phyloP scores from a whole-genome alignment of 1,139 yeast genomes.

The Blastobotrys malaysiensis region DNA sequence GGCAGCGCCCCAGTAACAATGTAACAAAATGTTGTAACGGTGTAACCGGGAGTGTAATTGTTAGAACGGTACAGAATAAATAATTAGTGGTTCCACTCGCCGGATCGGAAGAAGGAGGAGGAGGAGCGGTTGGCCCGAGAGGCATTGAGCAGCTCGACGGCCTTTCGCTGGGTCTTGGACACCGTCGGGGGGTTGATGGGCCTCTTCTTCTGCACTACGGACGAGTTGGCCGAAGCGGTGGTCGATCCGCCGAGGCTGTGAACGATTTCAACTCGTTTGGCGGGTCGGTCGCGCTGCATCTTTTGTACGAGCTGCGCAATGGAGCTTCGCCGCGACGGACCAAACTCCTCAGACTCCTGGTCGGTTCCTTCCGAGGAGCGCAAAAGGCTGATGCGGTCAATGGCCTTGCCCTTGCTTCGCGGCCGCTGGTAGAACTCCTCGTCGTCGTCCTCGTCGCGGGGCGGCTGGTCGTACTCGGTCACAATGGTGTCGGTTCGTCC shows the following conservation, averaged over 20 bases:
- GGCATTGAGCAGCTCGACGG: not conserved
- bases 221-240: not conserved
- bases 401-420: constrained; percentile 25
- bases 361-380: not conserved
- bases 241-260: not conserved
- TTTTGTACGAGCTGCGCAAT: not conserved
- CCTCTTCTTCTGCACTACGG: not conserved
- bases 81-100: not conserved
- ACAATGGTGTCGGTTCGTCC: not conserved
- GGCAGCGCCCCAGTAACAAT: too few relatives aligned
- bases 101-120: not conserved
- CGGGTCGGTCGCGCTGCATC: not conserved
- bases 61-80: too few relatives aligned
- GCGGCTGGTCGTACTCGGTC: not conserved
- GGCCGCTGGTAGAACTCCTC: constrained; percentile 21
- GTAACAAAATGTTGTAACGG: too few relatives aligned
- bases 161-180: not conserved
- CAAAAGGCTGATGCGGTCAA: not conserved
- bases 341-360: constrained; percentile 13
- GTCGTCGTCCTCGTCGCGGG: not conserved
- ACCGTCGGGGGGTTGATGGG: not conserved
- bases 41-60: too few relatives aligned
- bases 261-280: not conserved
- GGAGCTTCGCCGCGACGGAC: constrained; percentile 10
- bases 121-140: not conserved